Conservation (phyloP, 306 rosid genomes). For the Trifolium repens region DNA sequence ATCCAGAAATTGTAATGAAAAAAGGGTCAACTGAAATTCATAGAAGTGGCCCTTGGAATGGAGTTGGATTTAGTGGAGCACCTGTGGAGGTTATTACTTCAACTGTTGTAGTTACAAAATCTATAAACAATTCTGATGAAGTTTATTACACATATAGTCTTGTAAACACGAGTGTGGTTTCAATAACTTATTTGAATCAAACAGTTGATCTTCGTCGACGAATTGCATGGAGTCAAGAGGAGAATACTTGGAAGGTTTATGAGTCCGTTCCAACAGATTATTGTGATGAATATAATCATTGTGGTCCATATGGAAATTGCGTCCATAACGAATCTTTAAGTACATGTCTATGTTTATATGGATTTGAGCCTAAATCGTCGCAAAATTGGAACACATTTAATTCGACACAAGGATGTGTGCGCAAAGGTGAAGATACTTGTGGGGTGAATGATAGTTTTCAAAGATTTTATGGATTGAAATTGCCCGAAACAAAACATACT, state of each 20-base stretch:
- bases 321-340: neutral
- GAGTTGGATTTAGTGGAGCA: slow-evolving; percentile 37
- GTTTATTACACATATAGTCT: neutral
- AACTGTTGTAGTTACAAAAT: neutral
- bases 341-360: slow-evolving; percentile 41
- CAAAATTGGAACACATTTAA: slow-evolving; percentile 7
- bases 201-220: neutral
- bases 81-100: neutral
- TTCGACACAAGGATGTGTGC: slow-evolving; percentile 39
- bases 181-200: slow-evolving; percentile 38
- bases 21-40: slow-evolving; percentile 26
- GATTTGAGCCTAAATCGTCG: slow-evolving; percentile 23
- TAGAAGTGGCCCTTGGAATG: slow-evolving; percentile 58
- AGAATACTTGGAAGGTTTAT: slow-evolving; percentile 16
- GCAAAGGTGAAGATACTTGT: slow-evolving; percentile 15
- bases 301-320: slow-evolving; percentile 43
- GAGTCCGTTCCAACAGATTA: neutral
- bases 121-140: slow-evolving; percentile 12
- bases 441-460: slow-evolving; percentile 31
- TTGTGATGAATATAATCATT: slow-evolving; percentile 32
- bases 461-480: slow-evolving; percentile 12
- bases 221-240: neutral
- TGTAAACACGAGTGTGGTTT: neutral
- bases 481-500: slow-evolving; percentile 35
- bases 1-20: slow-evolving; percentile 48